Evolutionary conservation across 2,329 filamentous ascomycete genomes (phyloP), one percentile per base, ranked within the genome.

Genomic region (Aspergillus aculeatus): DNA sequence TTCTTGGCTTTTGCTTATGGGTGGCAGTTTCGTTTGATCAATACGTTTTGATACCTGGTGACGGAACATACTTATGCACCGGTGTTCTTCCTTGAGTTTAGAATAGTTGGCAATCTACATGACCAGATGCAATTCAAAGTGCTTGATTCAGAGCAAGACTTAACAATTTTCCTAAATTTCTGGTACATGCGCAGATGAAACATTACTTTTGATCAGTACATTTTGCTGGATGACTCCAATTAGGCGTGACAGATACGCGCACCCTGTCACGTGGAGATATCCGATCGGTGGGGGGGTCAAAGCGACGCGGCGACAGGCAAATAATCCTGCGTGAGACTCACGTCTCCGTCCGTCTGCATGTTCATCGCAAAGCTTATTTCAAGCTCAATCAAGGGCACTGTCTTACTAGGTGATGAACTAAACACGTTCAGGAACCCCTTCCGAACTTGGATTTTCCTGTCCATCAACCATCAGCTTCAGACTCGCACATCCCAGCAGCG

Each of bases 1-100:
- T 35, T 12, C 11, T 19, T 19, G 38, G 38, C n/a, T n/a, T n/a
- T 44, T n/a, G 6, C 12, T 54, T 32, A n/a, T 54, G 35, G 54
- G 57, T 54, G 61, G 59, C 38, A 50, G 31, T 56, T 47, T 58
- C 50, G 54, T 59, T 47, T 38, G 9, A 51, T 54, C 55, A n/a
- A 19, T 7, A 19, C 10, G 38, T 44, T 44, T 9, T 19, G 38
- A 44, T 44, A 44, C 9, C 38, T 26, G 48, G 31, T 53, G 49
- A 50, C 49, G 26, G 26, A 10, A 29, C 50, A 50, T 58, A 48
- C 41, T 32, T 47, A 38, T 48, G 29, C 35, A 48, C 11, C 48
- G 44, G 41, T 21, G 24, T 35, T 41, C 10, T 48, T 35, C 16
- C 12, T 31, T 47, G 41, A 19, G 48, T 61, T 61, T 64, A 65